These are phyloP conservation scores for Magnolia kwangsiensis DNA, from an alignment of 164 flowering plant genomes.

Conservation along the genomic window DNA sequence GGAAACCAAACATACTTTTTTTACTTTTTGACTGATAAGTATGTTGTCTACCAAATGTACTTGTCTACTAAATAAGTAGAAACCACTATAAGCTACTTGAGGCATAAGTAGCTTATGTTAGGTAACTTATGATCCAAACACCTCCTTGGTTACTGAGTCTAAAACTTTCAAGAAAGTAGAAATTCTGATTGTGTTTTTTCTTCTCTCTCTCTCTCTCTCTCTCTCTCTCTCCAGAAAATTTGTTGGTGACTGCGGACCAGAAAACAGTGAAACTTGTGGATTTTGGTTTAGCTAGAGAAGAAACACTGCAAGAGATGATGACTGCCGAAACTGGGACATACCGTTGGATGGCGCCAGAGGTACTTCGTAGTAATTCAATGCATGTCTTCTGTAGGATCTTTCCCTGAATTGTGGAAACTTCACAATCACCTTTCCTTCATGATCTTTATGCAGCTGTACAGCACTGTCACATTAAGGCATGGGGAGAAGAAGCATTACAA, in stretches of 20 bases:
- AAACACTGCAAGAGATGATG: conserved; percentile 94
- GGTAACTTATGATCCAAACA: too few relatives aligned
- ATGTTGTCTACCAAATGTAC: too few relatives aligned
- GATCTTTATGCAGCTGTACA: conserved; percentile 60
- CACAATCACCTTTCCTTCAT: background rate
- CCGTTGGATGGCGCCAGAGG: conserved; percentile 99
- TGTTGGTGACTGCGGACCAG: conserved; percentile 80
- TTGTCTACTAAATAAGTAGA: too few relatives aligned
- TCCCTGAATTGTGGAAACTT: background rate
- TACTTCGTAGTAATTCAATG: conserved; percentile 13
- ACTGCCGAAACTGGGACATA: conserved; percentile 96
- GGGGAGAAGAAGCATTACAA: conserved; percentile 98
- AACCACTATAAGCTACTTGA: too few relatives aligned
- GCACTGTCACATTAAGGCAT: conserved; percentile 88
- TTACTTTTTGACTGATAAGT: too few relatives aligned
- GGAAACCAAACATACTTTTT: too few relatives aligned
- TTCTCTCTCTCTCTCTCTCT: too few relatives aligned
- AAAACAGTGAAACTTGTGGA: conserved; percentile 56
- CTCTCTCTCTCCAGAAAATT: conserved; percentile 50
- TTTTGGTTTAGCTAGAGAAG: conserved; percentile 76
- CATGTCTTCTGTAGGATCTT: background rate
- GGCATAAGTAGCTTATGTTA: too few relatives aligned
- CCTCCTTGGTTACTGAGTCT: too few relatives aligned
- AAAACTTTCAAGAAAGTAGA: too few relatives aligned
- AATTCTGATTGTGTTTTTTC: too few relatives aligned